Evolutionary conservation across 169 alveolate genomes (phyloP).

Genomic region (Eimeria praecox): DNA sequence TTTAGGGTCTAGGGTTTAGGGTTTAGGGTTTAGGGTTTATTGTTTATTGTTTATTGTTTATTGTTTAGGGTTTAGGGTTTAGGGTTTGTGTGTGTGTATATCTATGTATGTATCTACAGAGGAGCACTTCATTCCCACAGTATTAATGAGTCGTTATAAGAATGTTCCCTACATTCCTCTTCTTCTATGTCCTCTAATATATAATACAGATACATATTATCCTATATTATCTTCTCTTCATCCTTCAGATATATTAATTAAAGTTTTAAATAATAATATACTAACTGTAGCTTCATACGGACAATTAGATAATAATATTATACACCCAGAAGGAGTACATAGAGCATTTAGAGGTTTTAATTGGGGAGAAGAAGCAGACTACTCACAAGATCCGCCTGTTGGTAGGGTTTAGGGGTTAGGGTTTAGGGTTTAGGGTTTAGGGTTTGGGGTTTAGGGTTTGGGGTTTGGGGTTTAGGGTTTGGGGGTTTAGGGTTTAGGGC

Average conservation of each 20-base stretch:
- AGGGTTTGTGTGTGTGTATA: background rate
- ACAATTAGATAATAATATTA: background rate
- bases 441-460: slow-evolving; percentile 40
- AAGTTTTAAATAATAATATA: background rate
- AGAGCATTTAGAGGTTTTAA: slow-evolving; percentile 24
- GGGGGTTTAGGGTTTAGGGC: slow-evolving; percentile 20
- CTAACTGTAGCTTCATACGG: slow-evolving; percentile 60
- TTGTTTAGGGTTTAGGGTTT: slow-evolving; percentile 38
- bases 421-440: slow-evolving; percentile 47
- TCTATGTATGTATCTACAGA: background rate
- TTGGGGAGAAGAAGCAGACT: slow-evolving; percentile 72
- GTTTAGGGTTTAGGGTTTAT: too few relatives aligned
- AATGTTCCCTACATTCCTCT: slow-evolving; percentile 54
- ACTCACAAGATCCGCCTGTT: background rate
- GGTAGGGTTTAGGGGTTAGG: slow-evolving; percentile 23
- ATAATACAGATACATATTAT: background rate
- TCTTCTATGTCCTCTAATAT: slow-evolving; percentile 19
- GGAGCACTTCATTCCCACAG: background rate
- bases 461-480: background rate
- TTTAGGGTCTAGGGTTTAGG: too few relatives aligned
- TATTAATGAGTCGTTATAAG: slow-evolving; percentile 14
- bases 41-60: too few relatives aligned
- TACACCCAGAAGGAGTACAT: background rate
- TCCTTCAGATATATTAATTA: slow-evolving; percentile 38
- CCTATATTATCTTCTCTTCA: background rate